phyloP scores from a whole-genome alignment of 345 rosid species.

The Dipteronia dyeriana region DNA sequence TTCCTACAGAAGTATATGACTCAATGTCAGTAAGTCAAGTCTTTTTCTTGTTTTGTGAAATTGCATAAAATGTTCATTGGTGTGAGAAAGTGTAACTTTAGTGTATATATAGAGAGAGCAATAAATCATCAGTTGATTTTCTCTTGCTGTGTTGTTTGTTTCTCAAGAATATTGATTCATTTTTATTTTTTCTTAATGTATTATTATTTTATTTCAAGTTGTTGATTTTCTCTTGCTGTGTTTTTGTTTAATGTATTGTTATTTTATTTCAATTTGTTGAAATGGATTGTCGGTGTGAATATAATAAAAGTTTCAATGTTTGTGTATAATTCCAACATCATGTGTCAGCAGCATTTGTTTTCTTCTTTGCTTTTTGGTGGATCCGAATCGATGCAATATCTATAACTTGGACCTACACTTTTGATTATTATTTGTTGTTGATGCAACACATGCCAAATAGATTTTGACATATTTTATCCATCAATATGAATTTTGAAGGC shows the following conservation, averaged over 20 bases:
- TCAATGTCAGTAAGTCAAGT: slow-evolving; percentile 11
- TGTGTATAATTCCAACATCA: background rate
- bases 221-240: slow-evolving; percentile 10
- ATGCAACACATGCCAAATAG: background rate
- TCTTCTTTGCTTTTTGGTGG: slow-evolving; percentile 5
- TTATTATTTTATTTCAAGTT: background rate
- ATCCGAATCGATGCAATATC: background rate
- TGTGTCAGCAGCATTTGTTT: slow-evolving; percentile 1
- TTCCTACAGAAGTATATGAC: slow-evolving; percentile 2
- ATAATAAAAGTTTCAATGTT: background rate
- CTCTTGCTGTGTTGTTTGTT: slow-evolving; percentile 11
- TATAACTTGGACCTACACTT: background rate
- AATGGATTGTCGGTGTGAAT: background rate
- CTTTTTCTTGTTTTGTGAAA: background rate
- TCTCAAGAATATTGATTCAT: background rate
- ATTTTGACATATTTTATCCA: too few relatives aligned
- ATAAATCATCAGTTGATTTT: slow-evolving; percentile 26
- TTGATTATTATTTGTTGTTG: background rate
- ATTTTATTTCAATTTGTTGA: slow-evolving; percentile 7
- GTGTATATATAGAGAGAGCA: slow-evolving; percentile 20
- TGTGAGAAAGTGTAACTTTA: slow-evolving; percentile 24
- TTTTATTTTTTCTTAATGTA: background rate
- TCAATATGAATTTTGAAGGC: too few relatives aligned
- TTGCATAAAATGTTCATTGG: slow-evolving; percentile 2
- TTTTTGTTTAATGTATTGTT: background rate